Percentiles rank a stretch among this genome's conserved stretches.
These are phyloP conservation scores for Plasmodiophora brassicae DNA, from an alignment of 208 protist species.

Conservation along the genomic window DNA sequence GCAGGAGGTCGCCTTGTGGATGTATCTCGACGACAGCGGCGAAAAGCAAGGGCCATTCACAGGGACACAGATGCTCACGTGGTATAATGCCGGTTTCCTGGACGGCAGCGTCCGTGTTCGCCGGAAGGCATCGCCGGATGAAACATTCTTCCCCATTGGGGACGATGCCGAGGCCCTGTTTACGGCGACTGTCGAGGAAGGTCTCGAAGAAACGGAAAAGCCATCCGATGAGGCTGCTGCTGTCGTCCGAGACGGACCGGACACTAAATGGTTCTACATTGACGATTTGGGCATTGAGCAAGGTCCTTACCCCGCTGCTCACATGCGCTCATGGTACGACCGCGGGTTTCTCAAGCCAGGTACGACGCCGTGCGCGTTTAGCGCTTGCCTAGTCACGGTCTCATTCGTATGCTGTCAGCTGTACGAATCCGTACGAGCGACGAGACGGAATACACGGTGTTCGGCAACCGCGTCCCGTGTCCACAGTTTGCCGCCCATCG, in stretches of 20 bases:
- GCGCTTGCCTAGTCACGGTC: neutral
- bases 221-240: neutral
- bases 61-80: too few species aligned
- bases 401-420: neutral
- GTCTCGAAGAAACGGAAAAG: neutral
- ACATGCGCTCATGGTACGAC: neutral
- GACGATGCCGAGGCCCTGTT: too few species aligned
- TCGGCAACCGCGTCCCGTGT: neutral
- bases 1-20: too few species aligned
- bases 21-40: too few species aligned
- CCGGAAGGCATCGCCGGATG: too few species aligned
- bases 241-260: neutral
- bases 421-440: neutral
- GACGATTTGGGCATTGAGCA: neutral
- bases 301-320: neutral
- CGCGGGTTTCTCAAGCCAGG: neutral
- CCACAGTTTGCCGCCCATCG: neutral
- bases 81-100: too few species aligned
- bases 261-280: neutral
- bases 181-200: too few species aligned
- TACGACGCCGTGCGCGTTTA: neutral
- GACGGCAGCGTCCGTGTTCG: too few species aligned
- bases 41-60: too few species aligned
- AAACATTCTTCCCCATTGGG: too few species aligned
- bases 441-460: neutral